Base-by-base conservation (phyloP, 1,139 yeast genomes). In the Kluyveromyces sp. region DNA sequence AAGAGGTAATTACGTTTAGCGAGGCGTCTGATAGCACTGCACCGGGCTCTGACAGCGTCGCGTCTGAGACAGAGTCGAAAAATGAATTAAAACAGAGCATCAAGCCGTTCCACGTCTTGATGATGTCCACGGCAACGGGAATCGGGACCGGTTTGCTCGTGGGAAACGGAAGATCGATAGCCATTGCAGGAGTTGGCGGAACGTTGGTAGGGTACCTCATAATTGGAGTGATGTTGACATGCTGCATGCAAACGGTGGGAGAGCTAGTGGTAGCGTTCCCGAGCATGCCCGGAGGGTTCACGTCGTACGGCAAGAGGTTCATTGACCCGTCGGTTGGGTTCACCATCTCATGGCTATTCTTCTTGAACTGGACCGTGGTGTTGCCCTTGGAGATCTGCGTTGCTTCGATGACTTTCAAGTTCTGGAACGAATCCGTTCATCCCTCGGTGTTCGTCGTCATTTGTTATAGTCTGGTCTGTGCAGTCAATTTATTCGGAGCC, bases 201-300 rank as follows among this genome's bases (percentile, higher is more conserved):
- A 65, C 81, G 11, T 59, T 82, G 29, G 70, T 76, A 43, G 81
- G 82, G 30, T 83, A 80, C 58, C 71, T 73, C 33, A 57, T 76
- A 29, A 68, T 79, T 25, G 80, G 83, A 22, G 68, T 78, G 2
- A 68, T 77, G 73, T 77, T 82, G 51, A 79, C 73, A 61, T 69
- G 72, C 51, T 78, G 82, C 36, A 78, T 81, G 52, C 82, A 79
- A 54, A 74, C 84, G 2, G 72, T 82, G 41, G 85, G 87, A 43
- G 94, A 83, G 60, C 63, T 83, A 50, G 83, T 88, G 33, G 82
- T 80, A 29, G 73, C 80, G 2, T 82, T 77, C 61, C 89, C 92
- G 4, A 39, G 48, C 3, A 78, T 83, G 15, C 67, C 80, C 46
- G 94, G 94, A 48, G 83, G 86, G 0, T 83, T 83, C 58, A 71